phyloP scores from a whole-genome alignment of 2,329 filamentous ascomycete genomes.

The Chaetomium sp. region DNA sequence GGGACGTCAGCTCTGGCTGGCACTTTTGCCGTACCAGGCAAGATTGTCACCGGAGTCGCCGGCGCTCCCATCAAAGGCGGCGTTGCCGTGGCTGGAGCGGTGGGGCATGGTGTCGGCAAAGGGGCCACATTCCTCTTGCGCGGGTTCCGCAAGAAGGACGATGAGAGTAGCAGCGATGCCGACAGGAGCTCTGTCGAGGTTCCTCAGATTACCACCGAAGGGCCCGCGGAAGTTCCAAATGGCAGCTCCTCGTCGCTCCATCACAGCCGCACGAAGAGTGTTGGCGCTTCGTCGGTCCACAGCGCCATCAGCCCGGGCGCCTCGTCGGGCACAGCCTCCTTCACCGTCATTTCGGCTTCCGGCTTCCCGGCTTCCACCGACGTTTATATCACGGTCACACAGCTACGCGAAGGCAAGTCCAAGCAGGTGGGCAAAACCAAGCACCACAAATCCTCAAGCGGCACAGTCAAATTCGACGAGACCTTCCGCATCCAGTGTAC shows the following conservation, averaged over 20 bases:
- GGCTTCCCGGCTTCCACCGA: constrained; percentile 73
- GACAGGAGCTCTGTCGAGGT: constrained; percentile 34
- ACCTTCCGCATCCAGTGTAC: constrained; percentile 71
- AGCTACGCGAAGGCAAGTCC: constrained; percentile 54
- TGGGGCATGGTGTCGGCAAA: constrained; percentile 76
- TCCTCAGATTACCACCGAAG: constrained; percentile 36
- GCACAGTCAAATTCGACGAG: constrained; percentile 66
- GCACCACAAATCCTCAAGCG: constrained; percentile 67
- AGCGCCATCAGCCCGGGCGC: constrained; percentile 52
- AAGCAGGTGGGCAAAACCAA: constrained; percentile 91
- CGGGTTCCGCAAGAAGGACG: constrained; percentile 63
- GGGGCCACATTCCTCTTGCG: constrained; percentile 87
- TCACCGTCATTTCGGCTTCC: constrained; percentile 71
- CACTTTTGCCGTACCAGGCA: constrained; percentile 78
- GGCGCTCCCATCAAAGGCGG: constrained; percentile 90
- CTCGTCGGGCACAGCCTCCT: constrained; percentile 65
- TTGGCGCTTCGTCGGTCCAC: constrained; percentile 59
- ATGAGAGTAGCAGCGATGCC: constrained; percentile 34
- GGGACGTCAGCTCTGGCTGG: constrained; percentile 90
- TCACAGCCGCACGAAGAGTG: constrained; percentile 51
- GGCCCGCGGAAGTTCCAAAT: constrained; percentile 29
- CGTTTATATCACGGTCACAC: constrained; percentile 68
- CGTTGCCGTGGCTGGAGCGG: constrained; percentile 40
- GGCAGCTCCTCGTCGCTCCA: constrained; percentile 12
- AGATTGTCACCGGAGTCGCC: constrained; percentile 73